Evolutionary conservation across 1,284 basidiomycete species (phyloP), one percentile per base, ranked within the genome.

Genomic region (Moniliophthora roreri): DNA sequence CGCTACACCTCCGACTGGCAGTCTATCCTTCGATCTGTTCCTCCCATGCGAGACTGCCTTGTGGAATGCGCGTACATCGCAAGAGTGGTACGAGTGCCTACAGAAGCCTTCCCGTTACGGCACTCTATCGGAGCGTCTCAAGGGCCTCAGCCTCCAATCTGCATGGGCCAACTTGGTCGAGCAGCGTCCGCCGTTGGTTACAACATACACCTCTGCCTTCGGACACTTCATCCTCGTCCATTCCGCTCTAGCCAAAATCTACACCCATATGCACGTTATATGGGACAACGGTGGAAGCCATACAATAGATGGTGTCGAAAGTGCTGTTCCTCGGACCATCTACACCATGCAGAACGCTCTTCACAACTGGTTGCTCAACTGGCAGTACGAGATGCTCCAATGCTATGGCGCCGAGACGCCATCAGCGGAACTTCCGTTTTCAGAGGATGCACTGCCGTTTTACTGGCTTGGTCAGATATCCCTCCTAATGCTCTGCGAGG

Each of bases 1-100:
- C 28, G 44, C 44, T 15, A 46, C 44, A 9, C 44, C 44, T 13
- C 44, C 23, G 9, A 46, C 23, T 18, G 44, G 24, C 23, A 26
- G 44, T 32, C 18, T 46, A 8, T 32, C 44, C 4, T 23, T 28
- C 11, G 24, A 46, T 32, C 26, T 46, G 8, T 46, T 16, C 28
- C 44, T 46, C n/a, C 44, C 44, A 11, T 46, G 24, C 24, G 44
- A 46, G n/a, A 23, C 44, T 46, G 44, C 44, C 11, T n/a, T 46
- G 16, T 46, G 44, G 44, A 46, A 46, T 18, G 44, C 44, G 9
- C 21, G 44, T 11, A 28, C 24, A 16, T 26, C 44, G 16, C 44
- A 46, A 16, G 44, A 46, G 28, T 46, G 44, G 44, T 46, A 46
- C 15, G 44, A 9, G 2, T 46, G 44, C 24, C 24, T 46, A 16